Evolutionary conservation across 2,329 filamentous ascomycete species (phyloP), one percentile per base, ranked within the genome.

Genomic region (Colletotrichum musae): DNA sequence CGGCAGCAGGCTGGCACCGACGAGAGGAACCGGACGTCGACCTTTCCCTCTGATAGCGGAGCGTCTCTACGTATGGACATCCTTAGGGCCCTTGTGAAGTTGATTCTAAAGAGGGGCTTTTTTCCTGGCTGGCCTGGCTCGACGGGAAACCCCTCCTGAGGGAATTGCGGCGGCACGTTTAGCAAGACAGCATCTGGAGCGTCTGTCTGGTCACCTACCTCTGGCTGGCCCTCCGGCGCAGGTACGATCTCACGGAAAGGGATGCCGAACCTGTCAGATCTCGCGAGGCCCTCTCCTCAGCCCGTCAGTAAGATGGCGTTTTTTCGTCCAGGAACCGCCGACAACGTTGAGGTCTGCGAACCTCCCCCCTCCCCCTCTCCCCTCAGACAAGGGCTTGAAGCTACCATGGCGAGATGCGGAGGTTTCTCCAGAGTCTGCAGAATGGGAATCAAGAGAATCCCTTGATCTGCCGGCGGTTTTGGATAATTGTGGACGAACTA

Each of bases 1-100:
- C 32, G 41, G 13, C 26, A 24, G 54, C n/a, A 48, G 66, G 66
- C 66, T 65, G 61, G 48, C n/a, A 21, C 21, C 48, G 28, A 48
- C 48, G 53, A 53, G n/a, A 36, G 10, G 3, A 4, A 15, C 48
- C 28, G n/a, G 50, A 15, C 52, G 10, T 32, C 41, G 6, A 39
- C 24, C 13, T 21, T 48, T 21, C 39, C 6, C 21, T 18, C 21
- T n/a, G 24, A 48, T 16, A 50, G 65, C 32, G 18, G 26, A 54
- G 15, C 32, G 15, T 54, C 45, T 26, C 18, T 26, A 26, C 16
- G 43, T 39, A 43, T 26, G n/a, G 16, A 24, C 66, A 68, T 68
- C 65, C 66, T 39, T 51, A 16, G 24, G n/a, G 53, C 9, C 28
- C 60, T 21, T 24, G 21, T 24, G 32, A 43, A 21, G 39, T 13